Base-by-base conservation (phyloP, 768 basidiomycete genomes). In the Sutorius australiensis region DNA sequence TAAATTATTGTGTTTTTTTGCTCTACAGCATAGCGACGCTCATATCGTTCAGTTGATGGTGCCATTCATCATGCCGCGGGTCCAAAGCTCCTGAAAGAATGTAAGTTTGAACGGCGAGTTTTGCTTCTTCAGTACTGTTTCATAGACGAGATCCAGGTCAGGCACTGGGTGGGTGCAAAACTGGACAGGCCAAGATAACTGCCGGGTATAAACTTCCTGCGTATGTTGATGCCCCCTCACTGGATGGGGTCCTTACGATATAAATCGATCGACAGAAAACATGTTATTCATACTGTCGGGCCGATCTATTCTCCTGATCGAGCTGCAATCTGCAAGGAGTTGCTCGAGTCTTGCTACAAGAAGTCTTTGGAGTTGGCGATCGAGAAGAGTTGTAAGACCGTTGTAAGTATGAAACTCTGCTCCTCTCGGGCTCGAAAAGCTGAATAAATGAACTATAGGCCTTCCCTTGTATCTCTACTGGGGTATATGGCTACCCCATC, bases 281-380 rank as follows among this genome's bases (percentile, higher is more conserved):
- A 86, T 63, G 75, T 93, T 53, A 89, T 93, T 38, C 91, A 92
- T 61, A 78, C 91, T 3, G 91, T 92, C 14, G 91, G 91, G 11
- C 91, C 91, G 0, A 67, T 88, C 1, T 91, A 66, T 65, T 75
- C 73, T 5, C 50, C 60, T 3, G 52, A 58, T 1, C 69, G 75
- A 27, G 68, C 67, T 34, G 76, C 77, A 38, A 67, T 65, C 27
- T 79, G 77, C 48, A 81, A 82, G 6, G 58, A 65, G 53, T 77
- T 82, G 55, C 76, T 93, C 13, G 74, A 75, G 4, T 87, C 87
- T 9, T 88, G 87, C 61, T 93, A 93, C 63, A 71, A 67, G 51
- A 78, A 66, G 17, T 84, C 87, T 59, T 68, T 92, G 53, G 73
- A 82, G 46, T 54, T 89, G 17, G 86, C 87, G 0, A 70, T 77